These are phyloP conservation scores for Globisporangium yorkense DNA, from an alignment of 352 stramenopile species.

Conservation along the genomic window DNA sequence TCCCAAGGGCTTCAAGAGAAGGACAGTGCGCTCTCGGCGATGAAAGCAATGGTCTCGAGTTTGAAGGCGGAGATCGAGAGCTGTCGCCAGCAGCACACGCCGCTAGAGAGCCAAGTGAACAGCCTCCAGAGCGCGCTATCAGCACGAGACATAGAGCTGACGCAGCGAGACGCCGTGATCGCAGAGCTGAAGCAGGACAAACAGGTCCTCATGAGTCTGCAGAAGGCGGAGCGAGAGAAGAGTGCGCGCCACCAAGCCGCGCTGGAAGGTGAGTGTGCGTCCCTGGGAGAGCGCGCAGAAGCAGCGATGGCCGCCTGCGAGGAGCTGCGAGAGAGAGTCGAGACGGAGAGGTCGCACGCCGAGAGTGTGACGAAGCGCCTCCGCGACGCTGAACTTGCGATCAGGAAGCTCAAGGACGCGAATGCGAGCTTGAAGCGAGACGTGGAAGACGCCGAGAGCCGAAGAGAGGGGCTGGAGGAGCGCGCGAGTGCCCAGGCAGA, in stretches of 20 bases:
- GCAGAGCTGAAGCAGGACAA: constrained; percentile 35
- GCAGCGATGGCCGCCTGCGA: constrained; percentile 17
- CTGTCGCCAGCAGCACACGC: constrained; percentile 4
- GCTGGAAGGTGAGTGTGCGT: constrained; percentile 18
- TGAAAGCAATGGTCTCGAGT: background rate
- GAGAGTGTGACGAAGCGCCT: constrained; percentile 1
- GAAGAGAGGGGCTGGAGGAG: constrained; percentile 5
- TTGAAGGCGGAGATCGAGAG: background rate
- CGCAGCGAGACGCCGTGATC: constrained; percentile 23
- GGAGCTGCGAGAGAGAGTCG: constrained; percentile 13
- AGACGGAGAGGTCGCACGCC: constrained; percentile 2
- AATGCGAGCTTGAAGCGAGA: constrained; percentile 14
- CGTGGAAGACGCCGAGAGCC: constrained; percentile 11
- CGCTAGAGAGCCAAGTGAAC: constrained; percentile 11
- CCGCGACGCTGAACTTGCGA: constrained; percentile 2
- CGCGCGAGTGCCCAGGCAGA: background rate
- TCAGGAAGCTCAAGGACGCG: constrained; percentile 7
- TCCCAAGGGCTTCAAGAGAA: background rate
- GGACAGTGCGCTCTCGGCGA: background rate
- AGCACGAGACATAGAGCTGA: constrained; percentile 20
- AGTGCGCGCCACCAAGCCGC: constrained; percentile 18
- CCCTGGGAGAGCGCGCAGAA: constrained; percentile 18
- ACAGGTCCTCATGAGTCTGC: constrained; percentile 25
- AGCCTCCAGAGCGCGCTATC: constrained; percentile 22
- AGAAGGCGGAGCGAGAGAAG: constrained; percentile 25